These are phyloP conservation scores for Patellifolia procumbens DNA, from an alignment of 179 eudicot genomes.

Conservation along the genomic window DNA sequence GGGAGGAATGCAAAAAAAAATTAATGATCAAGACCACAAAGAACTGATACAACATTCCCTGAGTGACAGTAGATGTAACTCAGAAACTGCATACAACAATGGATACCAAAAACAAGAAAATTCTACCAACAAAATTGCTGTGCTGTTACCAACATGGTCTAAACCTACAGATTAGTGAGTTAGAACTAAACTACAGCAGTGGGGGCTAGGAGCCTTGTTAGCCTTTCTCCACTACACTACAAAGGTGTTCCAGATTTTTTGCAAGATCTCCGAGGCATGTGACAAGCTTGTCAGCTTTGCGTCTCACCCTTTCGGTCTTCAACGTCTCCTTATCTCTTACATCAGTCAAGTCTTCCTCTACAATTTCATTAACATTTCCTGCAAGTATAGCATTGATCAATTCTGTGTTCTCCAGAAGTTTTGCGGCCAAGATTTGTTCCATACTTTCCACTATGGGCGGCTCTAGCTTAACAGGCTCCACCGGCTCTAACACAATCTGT, in stretches of 20 bases:
- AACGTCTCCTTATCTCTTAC: constrained; percentile 35
- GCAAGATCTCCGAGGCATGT: constrained; percentile 48
- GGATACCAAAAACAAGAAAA: not conserved
- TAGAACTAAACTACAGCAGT: constrained; percentile 1
- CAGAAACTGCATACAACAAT: not conserved
- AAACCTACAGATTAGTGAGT: constrained; percentile 10
- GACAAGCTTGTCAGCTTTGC: constrained; percentile 61
- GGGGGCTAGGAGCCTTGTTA: constrained; percentile 2
- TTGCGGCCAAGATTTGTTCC: constrained; percentile 48
- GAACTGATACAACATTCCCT: not conserved
- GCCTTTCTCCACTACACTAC: constrained; percentile 40
- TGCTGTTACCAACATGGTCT: constrained; percentile 10
- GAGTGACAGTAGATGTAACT: not conserved
- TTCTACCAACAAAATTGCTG: constrained; percentile 2
- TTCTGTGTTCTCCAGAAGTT: constrained; percentile 46
- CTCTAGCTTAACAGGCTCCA: constrained; percentile 16
- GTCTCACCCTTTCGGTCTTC: constrained; percentile 37
- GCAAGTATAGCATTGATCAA: constrained; percentile 52
- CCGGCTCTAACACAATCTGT: constrained; percentile 10
- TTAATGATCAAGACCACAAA: not conserved
- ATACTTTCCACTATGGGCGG: constrained; percentile 23
- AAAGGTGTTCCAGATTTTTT: constrained; percentile 47
- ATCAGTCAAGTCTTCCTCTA: constrained; percentile 30
- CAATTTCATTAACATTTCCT: constrained; percentile 33
- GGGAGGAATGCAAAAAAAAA: too few relatives aligned